Evolutionary conservation across 1,284 basidiomycete genomes (phyloP).

Genomic region (Naganishia albida): DNA sequence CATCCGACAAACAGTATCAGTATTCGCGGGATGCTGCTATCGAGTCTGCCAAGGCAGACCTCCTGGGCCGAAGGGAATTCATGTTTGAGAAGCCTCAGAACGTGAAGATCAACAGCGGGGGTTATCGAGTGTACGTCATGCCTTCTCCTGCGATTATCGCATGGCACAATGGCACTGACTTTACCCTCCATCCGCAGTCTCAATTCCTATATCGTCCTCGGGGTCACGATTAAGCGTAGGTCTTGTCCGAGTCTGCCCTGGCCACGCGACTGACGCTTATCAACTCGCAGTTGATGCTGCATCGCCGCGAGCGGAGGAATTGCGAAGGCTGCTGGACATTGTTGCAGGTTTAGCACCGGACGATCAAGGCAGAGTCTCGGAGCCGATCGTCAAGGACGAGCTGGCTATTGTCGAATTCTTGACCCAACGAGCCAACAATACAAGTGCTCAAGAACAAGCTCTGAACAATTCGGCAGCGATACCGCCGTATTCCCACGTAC

Average conservation of each 20-base stretch:
- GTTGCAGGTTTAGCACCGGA: conserved; percentile 54
- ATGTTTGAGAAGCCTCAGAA: conserved; percentile 54
- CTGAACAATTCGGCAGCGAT: conserved; percentile 29
- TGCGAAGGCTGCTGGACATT: conserved; percentile 53
- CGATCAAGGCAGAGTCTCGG: conserved; percentile 49
- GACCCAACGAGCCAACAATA: conserved; percentile 46
- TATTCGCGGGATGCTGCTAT: conserved; percentile 55
- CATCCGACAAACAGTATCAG: conserved; percentile 51
- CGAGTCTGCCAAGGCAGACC: conserved; percentile 54
- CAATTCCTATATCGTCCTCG: conserved; percentile 55
- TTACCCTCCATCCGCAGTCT: conserved; percentile 36
- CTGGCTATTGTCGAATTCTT: conserved; percentile 55
- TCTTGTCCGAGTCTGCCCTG: neutral
- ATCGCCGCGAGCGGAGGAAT: conserved; percentile 54
- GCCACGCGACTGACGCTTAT: conserved; percentile 15
- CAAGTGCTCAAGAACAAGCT: conserved; percentile 28
- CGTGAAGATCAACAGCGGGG: conserved; percentile 52
- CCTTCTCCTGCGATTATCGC: neutral
- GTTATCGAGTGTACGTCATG: conserved; percentile 48
- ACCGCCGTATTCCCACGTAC: conserved; percentile 28
- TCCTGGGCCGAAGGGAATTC: conserved; percentile 52
- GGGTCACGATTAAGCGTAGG: conserved; percentile 54
- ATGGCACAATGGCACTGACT: neutral
- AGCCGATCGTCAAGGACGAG: conserved; percentile 56
- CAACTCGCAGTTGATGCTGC: conserved; percentile 49